These are phyloP conservation scores for Amanita muscaria DNA, from an alignment of 768 basidiomycete species.

Conservation along the genomic window DNA sequence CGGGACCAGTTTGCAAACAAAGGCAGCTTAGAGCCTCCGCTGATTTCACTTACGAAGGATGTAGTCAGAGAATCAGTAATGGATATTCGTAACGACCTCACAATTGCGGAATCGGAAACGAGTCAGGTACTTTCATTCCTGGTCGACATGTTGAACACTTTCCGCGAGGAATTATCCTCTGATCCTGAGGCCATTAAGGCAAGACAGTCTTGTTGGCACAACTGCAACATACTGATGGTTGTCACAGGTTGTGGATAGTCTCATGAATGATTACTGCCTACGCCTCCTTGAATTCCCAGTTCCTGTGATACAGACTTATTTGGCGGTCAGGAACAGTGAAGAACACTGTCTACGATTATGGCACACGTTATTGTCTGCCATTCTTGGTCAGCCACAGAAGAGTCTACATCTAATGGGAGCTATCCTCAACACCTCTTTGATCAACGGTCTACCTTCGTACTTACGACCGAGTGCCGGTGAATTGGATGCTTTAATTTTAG, in stretches of 20 bases:
- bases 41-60: background rate
- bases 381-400: slow-evolving; percentile 27
- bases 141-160: slow-evolving; percentile 39
- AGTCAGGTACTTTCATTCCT: slow-evolving; percentile 18
- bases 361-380: slow-evolving; percentile 36
- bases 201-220: slow-evolving; percentile 11
- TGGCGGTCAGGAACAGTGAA: slow-evolving; percentile 34
- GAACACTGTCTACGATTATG: slow-evolving; percentile 29
- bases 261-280: slow-evolving; percentile 30
- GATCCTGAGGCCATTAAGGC: slow-evolving; percentile 37
- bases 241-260: slow-evolving; percentile 36
- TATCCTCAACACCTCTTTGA: slow-evolving; percentile 34
- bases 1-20: slow-evolving; percentile 29
- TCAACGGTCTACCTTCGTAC: slow-evolving; percentile 32
- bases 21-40: slow-evolving; percentile 12
- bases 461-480: slow-evolving; percentile 35
- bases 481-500: slow-evolving; percentile 35
- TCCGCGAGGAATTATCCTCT: slow-evolving; percentile 42
- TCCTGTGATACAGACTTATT: slow-evolving; percentile 41
- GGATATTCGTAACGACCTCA: slow-evolving; percentile 7
- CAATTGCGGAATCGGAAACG: background rate
- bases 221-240: background rate
- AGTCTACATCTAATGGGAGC: slow-evolving; percentile 23
- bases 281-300: slow-evolving; percentile 33
- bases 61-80: slow-evolving; percentile 1